Conservation (phyloP, 2,329 filamentous ascomycete species). For the Cercospora sp. region DNA sequence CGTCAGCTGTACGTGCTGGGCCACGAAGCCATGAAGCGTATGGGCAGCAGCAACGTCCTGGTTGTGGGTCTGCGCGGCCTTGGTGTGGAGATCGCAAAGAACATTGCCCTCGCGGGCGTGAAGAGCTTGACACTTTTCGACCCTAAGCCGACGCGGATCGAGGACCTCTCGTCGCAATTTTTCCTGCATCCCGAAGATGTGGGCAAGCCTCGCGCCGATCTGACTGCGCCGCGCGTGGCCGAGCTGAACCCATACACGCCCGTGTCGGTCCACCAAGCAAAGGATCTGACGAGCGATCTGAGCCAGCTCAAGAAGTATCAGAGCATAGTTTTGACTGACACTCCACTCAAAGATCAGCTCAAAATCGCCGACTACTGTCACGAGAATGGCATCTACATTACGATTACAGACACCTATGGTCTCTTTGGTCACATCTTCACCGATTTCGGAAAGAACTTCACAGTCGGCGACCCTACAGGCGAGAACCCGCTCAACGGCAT, state of each 20-base stretch:
- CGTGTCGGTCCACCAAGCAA: constrained; percentile 67
- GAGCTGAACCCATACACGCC: constrained; percentile 97
- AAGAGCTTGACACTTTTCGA: constrained; percentile 96
- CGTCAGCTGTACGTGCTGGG: constrained; percentile 71
- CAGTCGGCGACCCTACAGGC: constrained; percentile 83
- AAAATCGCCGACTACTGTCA: constrained; percentile 91
- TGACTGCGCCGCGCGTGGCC: constrained; percentile 83
- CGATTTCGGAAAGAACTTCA: constrained; percentile 94
- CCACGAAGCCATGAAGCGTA: constrained; percentile 93
- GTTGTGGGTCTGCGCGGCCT: constrained; percentile 89
- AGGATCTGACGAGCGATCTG: constrained; percentile 72
- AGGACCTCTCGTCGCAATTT: constrained; percentile 95
- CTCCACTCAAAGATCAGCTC: constrained; percentile 76
- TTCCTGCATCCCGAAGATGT: constrained; percentile 87
- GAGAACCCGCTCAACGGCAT: constrained; percentile 87
- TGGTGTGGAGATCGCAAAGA: constrained; percentile 98
- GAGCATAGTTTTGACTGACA: constrained; percentile 85
- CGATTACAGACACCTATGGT: constrained; percentile 85
- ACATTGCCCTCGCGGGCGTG: constrained; percentile 94
- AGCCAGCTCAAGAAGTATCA: constrained; percentile 87
- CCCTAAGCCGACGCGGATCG: constrained; percentile 76
- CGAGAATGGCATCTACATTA: constrained; percentile 85
- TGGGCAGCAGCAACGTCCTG: constrained; percentile 93
- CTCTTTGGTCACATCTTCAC: constrained; percentile 96
- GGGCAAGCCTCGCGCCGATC: constrained; percentile 83